phyloP scores from a whole-genome alignment of 495 filamentous ascomycete genomes.

The Penicillium cosmopolitanum region DNA sequence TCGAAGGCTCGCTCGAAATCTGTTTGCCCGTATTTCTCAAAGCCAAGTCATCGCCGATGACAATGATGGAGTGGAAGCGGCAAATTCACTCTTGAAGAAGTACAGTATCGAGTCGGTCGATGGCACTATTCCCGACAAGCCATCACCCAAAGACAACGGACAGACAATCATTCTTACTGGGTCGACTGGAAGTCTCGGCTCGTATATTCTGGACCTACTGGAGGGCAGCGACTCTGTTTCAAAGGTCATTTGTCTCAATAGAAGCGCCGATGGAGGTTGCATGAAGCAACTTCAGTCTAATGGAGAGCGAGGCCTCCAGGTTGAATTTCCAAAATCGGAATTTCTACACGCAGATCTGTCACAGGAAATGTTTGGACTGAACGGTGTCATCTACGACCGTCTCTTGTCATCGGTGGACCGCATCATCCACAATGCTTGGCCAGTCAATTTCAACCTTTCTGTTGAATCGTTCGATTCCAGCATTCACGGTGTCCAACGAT shows the following conservation, averaged over 20 bases:
- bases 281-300: conserved; percentile 19
- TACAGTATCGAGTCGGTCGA: conserved; percentile 27
- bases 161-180: conserved; percentile 55
- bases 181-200: conserved; percentile 62
- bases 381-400: conserved; percentile 34
- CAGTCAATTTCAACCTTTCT: conserved; percentile 63
- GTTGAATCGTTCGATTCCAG: conserved; percentile 58
- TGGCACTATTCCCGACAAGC: conserved; percentile 7
- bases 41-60: neutral
- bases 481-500: conserved; percentile 51
- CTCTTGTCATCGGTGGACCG: conserved; percentile 45
- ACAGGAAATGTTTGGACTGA: conserved; percentile 47
- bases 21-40: neutral
- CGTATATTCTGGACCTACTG: conserved; percentile 55
- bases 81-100: conserved; percentile 18
- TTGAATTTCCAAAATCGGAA: conserved; percentile 27
- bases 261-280: conserved; percentile 26
- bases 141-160: neutral
- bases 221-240: conserved; percentile 36
- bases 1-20: conserved; percentile 8
- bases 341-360: conserved; percentile 57
- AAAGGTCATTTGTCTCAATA: conserved; percentile 61
- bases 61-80: conserved; percentile 15
- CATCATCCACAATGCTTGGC: conserved; percentile 67
- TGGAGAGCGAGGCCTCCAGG: conserved; percentile 14